Evolutionary conservation across 345 rosid species (phyloP), one percentile per base, ranked within the genome.

Genomic region (Eutrema yunnanense): DNA sequence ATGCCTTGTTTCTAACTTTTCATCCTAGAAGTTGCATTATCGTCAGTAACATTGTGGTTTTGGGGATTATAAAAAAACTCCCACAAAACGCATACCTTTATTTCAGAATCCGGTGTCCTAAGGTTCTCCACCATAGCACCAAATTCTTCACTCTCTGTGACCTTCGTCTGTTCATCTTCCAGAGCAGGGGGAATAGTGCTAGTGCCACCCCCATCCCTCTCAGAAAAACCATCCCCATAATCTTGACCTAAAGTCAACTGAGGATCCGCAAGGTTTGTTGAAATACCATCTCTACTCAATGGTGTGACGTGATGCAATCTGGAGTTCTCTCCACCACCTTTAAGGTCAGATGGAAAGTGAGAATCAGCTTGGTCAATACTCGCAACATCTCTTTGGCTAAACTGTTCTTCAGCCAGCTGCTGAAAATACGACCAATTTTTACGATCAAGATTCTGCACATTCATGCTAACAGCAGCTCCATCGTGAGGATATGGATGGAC

Each of bases 401-500:
- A 82, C 58, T 84, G 89, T 58, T 75, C 90, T 32, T 82, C 87
- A n/a, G 90, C 98, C 85, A 92, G 80, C 78, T 88, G 86, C 75
- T 82, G 96, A 82, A 90, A 90, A 76, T 87, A 87, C 2, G 98
- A 92, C 97, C 97, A 88, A 69, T 30, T 88, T 80, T 87, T 90
- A 48, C 86, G 96, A 44, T 92, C 92, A 67, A 68, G 86, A 79
- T 85, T 88, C 80, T 86, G 84, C 86, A 90, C 72, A 78, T 87
- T 83, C 73, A 90, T 74, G 71, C 92, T 92, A 66, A 84, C 74
- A 10, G 86, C 88, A 76, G 85, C 81, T 82, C 89, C 88, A 78
- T 86, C 88, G 47, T 78, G 81, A 72, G 74, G 84, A 71, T 64
- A 38, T 8, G 72, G 58, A 78, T 43, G 44, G 72, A 65, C 65